phyloP scores from a whole-genome alignment of 148 eudicot species.

The Persicaria tinctoria region DNA sequence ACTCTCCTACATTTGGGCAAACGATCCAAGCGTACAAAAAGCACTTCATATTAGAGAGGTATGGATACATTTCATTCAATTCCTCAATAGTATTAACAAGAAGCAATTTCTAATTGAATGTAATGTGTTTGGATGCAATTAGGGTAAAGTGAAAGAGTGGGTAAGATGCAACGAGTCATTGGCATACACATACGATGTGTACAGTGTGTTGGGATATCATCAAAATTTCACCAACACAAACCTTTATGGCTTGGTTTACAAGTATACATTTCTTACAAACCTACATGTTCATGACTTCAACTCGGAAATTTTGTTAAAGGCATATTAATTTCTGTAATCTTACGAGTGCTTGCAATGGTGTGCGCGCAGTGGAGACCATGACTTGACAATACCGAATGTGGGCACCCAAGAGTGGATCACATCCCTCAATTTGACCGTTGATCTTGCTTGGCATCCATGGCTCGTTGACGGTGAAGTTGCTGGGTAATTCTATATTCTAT shows the following conservation, averaged over 20 bases:
- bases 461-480: slow-evolving; percentile 14
- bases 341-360: not conserved
- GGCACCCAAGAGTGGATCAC: slow-evolving; percentile 14
- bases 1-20: slow-evolving; percentile 13
- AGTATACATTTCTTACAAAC: not conserved
- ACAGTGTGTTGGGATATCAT: not conserved
- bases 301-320: slow-evolving; percentile 11
- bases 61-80: not conserved
- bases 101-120: not conserved
- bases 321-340: not conserved
- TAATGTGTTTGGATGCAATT: not conserved
- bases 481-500: not conserved
- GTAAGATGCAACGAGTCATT: not conserved
- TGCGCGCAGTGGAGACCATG: slow-evolving; percentile 13
- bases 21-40: slow-evolving; percentile 7
- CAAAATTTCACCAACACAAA: not conserved
- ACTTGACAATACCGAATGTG: slow-evolving; percentile 9
- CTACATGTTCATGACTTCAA: not conserved
- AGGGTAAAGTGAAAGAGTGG: not conserved
- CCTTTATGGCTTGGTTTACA: not conserved
- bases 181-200: not conserved
- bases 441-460: slow-evolving; percentile 13
- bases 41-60: slow-evolving; percentile 13
- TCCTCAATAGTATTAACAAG: not conserved
- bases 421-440: not conserved